Conservation (phyloP, 495 filamentous ascomycete species). For the Penicillium egyptiacum region DNA sequence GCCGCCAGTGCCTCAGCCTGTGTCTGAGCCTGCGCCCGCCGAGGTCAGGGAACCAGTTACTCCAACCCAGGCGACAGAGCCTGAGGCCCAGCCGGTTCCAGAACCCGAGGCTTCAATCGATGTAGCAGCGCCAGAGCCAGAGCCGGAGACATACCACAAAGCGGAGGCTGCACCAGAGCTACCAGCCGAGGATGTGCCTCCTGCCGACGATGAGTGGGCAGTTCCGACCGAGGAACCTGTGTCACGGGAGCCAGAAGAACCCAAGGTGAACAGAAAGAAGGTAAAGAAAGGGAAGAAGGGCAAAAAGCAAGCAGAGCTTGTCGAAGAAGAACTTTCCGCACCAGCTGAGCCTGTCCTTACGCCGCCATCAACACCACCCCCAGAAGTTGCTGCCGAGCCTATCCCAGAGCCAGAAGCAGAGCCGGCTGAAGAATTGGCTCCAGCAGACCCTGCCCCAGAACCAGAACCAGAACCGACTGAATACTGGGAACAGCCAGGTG, state of each 20-base stretch:
- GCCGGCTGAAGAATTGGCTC: neutral
- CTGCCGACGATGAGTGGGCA: slow-evolving; percentile 7
- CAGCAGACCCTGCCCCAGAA: neutral
- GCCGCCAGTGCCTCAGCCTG: neutral
- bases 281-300: slow-evolving; percentile 30
- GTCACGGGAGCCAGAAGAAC: slow-evolving; percentile 12
- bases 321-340: slow-evolving; percentile 7
- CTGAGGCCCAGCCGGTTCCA: neutral
- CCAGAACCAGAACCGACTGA: neutral
- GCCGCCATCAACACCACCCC: slow-evolving; percentile 44
- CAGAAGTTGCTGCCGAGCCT: neutral
- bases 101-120: neutral
- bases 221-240: slow-evolving; percentile 10
- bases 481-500: neutral
- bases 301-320: slow-evolving; percentile 25
- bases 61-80: neutral
- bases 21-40: neutral
- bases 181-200: neutral
- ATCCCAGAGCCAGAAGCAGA: neutral
- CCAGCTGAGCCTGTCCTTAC: slow-evolving; percentile 34
- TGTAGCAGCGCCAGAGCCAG: neutral
- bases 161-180: slow-evolving; percentile 2
- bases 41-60: neutral
- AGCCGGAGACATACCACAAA: slow-evolving; percentile 11
- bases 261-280: slow-evolving; percentile 16